These are phyloP conservation scores for Calvatia gigantea DNA, from an alignment of 768 basidiomycete genomes.

Conservation along the genomic window DNA sequence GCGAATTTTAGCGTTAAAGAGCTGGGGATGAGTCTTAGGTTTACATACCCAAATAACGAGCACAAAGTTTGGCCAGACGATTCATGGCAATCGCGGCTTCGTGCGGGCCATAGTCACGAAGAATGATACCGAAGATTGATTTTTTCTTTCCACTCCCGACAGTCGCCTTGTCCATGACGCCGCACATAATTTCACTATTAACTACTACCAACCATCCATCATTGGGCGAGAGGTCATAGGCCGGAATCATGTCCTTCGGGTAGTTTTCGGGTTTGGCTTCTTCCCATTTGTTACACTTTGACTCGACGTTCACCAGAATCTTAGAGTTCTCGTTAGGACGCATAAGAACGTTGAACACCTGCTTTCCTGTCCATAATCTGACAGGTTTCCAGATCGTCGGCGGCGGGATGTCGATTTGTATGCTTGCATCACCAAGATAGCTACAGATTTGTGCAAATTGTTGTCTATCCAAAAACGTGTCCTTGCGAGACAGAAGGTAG, in stretches of 20 bases:
- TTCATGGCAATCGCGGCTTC: conserved; percentile 97
- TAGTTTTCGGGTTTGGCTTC: conserved; percentile 65
- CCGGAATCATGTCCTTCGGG: conserved; percentile 55
- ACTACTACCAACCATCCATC: conserved; percentile 97
- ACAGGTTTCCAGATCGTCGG: conserved; percentile 93
- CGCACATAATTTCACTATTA: conserved; percentile 99
- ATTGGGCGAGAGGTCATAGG: conserved; percentile 88
- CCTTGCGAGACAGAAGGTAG: conserved; percentile 89
- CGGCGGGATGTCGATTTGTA: conserved; percentile 94
- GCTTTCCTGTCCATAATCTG: conserved; percentile 96
- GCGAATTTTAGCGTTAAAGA: neutral
- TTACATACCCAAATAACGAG: conserved; percentile 85
- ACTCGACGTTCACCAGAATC: conserved; percentile 92
- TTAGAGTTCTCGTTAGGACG: conserved; percentile 82
- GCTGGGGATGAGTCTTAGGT: neutral
- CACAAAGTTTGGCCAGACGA: conserved; percentile 90
- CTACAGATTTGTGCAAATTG: conserved; percentile 97
- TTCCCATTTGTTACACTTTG: conserved; percentile 88
- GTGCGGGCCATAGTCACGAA: conserved; percentile 93
- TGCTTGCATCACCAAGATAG: conserved; percentile 86
- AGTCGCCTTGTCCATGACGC: conserved; percentile 97
- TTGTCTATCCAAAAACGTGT: conserved; percentile 88
- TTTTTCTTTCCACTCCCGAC: conserved; percentile 99
- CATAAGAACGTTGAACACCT: conserved; percentile 97
- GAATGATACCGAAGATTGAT: conserved; percentile 96